Evolutionary conservation across 768 basidiomycete species (phyloP).

Genomic region (Russula abietina): DNA sequence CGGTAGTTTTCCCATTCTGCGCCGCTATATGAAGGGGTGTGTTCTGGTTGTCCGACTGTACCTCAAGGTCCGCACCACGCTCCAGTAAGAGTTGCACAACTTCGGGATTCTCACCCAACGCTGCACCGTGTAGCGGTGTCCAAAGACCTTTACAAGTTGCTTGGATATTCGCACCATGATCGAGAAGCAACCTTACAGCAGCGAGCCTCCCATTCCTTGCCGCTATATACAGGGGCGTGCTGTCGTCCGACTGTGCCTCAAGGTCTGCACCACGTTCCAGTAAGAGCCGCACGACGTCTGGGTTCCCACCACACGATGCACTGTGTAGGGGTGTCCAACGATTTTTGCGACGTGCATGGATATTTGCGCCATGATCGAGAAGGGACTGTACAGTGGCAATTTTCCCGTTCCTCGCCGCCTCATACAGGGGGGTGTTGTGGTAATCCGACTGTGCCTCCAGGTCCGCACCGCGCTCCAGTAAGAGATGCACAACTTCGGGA

Average conservation of each 20-base stretch:
- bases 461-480: not conserved
- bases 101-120: too few species aligned
- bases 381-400: not conserved
- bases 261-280: not conserved
- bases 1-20: too few species aligned
- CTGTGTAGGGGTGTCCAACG: not conserved
- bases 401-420: not conserved
- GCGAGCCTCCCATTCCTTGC: not conserved
- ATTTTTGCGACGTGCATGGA: not conserved
- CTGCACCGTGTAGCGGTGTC: too few species aligned
- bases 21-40: too few species aligned
- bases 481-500: not conserved
- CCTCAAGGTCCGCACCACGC: too few species aligned
- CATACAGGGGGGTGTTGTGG: not conserved
- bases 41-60: too few species aligned
- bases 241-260: not conserved
- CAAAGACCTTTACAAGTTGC: not conserved
- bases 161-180: not conserved
- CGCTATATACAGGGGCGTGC: not conserved
- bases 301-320: not conserved
- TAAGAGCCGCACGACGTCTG: not conserved
- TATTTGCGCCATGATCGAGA: not conserved
- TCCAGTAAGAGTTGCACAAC: too few species aligned
- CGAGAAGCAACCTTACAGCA: not conserved
- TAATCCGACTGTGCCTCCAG: not conserved